A percentile compares a stretch with the other conserved stretches of the same genome.
Conservation (phyloP, 345 rosid species). For the Brassica incana region DNA sequence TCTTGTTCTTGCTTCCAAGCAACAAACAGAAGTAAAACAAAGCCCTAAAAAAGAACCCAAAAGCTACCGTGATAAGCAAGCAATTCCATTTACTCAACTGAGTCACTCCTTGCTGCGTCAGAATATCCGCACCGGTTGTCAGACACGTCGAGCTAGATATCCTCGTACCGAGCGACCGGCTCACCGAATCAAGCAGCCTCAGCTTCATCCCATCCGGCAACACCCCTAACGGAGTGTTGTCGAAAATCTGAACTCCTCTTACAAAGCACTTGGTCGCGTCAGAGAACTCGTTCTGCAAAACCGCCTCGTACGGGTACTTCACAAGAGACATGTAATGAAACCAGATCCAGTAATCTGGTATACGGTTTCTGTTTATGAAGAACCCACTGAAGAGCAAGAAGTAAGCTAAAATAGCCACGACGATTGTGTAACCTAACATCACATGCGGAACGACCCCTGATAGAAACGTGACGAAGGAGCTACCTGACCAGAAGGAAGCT, state of each 20-base stretch:
- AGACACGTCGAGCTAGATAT: conserved; percentile 80
- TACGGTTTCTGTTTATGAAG: conserved; percentile 84
- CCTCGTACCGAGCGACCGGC: conserved; percentile 54
- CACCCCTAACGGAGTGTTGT: conserved; percentile 69
- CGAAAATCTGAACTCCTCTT: conserved; percentile 78
- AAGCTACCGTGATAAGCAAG: conserved; percentile 75
- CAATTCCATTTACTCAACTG: conserved; percentile 82
- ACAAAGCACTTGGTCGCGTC: conserved; percentile 71
- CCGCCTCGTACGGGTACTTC: conserved; percentile 89
- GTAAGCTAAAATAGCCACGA: conserved; percentile 84
- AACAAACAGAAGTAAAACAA: conserved; percentile 76
- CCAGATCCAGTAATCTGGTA: conserved; percentile 92
- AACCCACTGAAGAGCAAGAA: conserved; percentile 94
- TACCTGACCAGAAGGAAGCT: conserved; percentile 92
- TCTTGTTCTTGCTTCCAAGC: conserved; percentile 62
- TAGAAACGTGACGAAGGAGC: conserved; percentile 87
- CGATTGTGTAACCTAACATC: conserved; percentile 92
- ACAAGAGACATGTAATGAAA: conserved; percentile 91
- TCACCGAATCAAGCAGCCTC: conserved; percentile 49
- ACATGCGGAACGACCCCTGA: conserved; percentile 93
- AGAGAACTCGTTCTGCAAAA: conserved; percentile 73
- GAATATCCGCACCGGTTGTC: conserved; percentile 68
- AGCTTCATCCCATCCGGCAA: conserved; percentile 54
- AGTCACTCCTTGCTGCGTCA: conserved; percentile 66
- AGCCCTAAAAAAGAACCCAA: conserved; percentile 85